Conservation (phyloP, 148 eudicot species). For the Beta vulgaris region DNA sequence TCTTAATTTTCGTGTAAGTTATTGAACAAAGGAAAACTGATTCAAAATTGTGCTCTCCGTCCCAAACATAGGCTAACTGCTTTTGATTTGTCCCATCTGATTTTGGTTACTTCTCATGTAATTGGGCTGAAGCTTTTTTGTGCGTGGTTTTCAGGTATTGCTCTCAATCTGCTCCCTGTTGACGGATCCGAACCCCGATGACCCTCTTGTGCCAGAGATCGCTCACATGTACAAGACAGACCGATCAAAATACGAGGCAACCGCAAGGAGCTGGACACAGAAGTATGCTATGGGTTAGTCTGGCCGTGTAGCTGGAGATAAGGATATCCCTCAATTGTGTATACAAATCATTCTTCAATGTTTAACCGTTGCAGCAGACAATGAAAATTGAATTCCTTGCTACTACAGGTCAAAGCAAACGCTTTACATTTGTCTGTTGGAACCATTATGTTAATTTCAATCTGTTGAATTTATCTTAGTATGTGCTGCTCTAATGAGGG, state of each 20-base stretch:
- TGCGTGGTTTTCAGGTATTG: constrained; percentile 42
- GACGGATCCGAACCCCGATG: constrained; percentile 71
- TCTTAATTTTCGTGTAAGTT: too few species aligned
- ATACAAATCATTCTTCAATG: constrained; percentile 32
- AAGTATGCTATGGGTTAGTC: constrained; percentile 68
- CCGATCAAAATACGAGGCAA: constrained; percentile 57
- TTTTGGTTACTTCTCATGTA: neutral
- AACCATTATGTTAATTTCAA: constrained; percentile 26
- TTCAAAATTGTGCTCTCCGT: too few species aligned
- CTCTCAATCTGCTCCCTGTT: constrained; percentile 64
- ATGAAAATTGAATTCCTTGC: constrained; percentile 15
- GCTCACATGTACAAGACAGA: constrained; percentile 75
- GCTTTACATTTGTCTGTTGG: constrained; percentile 29
- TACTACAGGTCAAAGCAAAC: constrained; percentile 15
- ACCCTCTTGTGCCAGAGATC: constrained; percentile 67
- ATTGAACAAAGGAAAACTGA: too few species aligned
- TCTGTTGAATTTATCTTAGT: constrained; percentile 11
- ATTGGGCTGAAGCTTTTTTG: neutral
- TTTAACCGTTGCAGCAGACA: constrained; percentile 24
- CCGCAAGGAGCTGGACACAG: constrained; percentile 77
- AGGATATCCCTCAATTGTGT: constrained; percentile 15
- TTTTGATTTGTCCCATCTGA: neutral
- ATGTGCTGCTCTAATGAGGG: neutral
- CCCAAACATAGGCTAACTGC: neutral
- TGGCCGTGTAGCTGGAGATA: neutral